Evolutionary conservation across 2,329 filamentous ascomycete species (phyloP).

Genomic region (Calycina herbarum): DNA sequence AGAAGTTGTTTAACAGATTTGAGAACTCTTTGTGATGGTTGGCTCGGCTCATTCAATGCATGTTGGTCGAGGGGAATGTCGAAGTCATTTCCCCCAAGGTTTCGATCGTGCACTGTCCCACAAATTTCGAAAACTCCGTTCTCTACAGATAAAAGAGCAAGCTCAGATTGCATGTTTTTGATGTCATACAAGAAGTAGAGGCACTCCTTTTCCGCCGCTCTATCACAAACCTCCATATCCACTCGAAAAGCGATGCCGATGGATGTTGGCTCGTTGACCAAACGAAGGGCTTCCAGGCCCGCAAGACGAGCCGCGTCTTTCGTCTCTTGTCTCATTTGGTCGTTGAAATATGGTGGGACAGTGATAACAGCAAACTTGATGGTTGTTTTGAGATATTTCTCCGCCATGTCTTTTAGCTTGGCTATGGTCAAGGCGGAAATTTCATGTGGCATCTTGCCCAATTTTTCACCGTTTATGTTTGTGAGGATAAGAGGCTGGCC

Average conservation of each 20-base stretch:
- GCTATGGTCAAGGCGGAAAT: slow-evolving; percentile 16
- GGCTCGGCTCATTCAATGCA: not conserved
- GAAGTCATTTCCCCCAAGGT: slow-evolving; percentile 14
- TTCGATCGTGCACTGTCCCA: not conserved
- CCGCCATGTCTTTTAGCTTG: slow-evolving; percentile 19
- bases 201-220: not conserved
- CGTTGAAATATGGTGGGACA: slow-evolving; percentile 93
- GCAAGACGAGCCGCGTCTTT: slow-evolving; percentile 93
- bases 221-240: slow-evolving; percentile 42
- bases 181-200: slow-evolving; percentile 16
- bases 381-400: slow-evolving; percentile 5
- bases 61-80: not conserved
- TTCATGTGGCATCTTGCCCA: slow-evolving; percentile 9
- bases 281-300: slow-evolving; percentile 90
- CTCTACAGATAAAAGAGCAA: slow-evolving; percentile 16
- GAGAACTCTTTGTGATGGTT: slow-evolving; percentile 1
- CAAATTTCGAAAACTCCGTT: slow-evolving; percentile 19
- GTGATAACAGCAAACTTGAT: slow-evolving; percentile 55
- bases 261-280: slow-evolving; percentile 90
- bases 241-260: slow-evolving; percentile 72
- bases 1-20: slow-evolving; percentile 16
- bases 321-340: slow-evolving; percentile 94
- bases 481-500: slow-evolving; percentile 14
- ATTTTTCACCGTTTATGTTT: not conserved
- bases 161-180: slow-evolving; percentile 8